A percentile compares a stretch with the other conserved stretches of the same genome.
Conservation (phyloP, 768 basidiomycete species). For the Pleurotus eryngii region DNA sequence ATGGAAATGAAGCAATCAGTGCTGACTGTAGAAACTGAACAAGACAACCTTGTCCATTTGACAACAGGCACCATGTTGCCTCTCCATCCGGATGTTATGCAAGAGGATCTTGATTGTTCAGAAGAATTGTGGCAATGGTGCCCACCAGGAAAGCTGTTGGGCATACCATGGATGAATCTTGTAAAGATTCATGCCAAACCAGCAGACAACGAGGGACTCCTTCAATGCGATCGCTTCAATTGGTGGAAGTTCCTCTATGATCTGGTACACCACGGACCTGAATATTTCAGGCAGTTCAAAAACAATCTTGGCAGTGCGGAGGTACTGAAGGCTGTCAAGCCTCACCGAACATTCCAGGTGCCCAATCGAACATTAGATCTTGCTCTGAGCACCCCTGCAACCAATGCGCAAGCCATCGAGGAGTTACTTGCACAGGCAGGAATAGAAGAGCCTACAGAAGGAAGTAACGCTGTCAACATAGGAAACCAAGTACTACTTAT, state of each 20-base stretch:
- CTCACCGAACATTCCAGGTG: constrained; percentile 15
- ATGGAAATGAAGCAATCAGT: constrained; percentile 26
- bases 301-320: constrained; percentile 17
- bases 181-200: constrained; percentile 17
- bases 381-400: constrained; percentile 16
- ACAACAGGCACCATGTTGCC: constrained; percentile 29
- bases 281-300: constrained; percentile 18
- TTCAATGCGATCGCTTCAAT: constrained; percentile 21
- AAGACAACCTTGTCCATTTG: constrained; percentile 24
- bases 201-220: constrained; percentile 12
- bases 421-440: constrained; percentile 17
- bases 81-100: constrained; percentile 19
- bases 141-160: constrained; percentile 1
- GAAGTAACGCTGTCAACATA: not conserved
- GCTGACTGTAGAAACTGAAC: constrained; percentile 25
- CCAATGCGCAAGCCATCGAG: constrained; percentile 17
- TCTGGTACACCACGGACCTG: constrained; percentile 23
- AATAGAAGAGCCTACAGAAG: constrained; percentile 19
- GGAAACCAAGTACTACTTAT: constrained; percentile 17
- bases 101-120: constrained; percentile 27
- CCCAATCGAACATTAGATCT: constrained; percentile 20
- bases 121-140: constrained; percentile 29
- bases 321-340: constrained; percentile 20
- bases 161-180: constrained; percentile 12
- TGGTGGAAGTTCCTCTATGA: constrained; percentile 24